phyloP scores from a whole-genome alignment of 768 basidiomycete species.

The Phlebiopsis flavidoalba region DNA sequence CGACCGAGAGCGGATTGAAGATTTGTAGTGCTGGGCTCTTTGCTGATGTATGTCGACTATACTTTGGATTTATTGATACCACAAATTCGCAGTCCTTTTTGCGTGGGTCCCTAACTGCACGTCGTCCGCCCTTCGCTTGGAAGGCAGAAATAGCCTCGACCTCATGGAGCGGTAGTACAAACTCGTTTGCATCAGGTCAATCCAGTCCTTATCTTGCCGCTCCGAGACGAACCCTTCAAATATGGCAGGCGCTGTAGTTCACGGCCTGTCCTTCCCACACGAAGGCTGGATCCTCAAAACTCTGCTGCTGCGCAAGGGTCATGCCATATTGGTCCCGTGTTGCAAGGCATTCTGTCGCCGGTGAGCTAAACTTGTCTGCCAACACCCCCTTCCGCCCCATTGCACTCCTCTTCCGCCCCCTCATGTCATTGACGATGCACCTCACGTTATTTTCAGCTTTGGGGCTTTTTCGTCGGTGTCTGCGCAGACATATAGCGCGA shows the following conservation, averaged over 20 bases:
- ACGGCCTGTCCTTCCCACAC: background rate
- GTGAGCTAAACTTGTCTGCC: background rate
- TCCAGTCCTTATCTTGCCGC: too few species aligned
- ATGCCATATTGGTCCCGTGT: background rate
- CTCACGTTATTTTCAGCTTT: background rate
- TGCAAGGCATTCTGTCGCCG: background rate
- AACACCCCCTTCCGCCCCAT: background rate
- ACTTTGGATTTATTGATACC: background rate
- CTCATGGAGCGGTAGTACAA: too few species aligned
- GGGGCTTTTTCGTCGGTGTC: slow-evolving; percentile 8
- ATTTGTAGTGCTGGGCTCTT: background rate
- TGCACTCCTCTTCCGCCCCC: background rate
- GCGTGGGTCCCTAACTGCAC: too few species aligned
- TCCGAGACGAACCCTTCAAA: background rate
- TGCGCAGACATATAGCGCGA: slow-evolving; percentile 36
- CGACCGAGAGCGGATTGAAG: background rate
- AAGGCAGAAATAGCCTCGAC: too few species aligned
- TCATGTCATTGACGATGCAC: background rate
- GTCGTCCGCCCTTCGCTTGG: too few species aligned
- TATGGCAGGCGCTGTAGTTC: background rate
- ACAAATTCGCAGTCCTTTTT: too few species aligned
- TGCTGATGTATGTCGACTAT: background rate
- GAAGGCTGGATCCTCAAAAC: too few species aligned
- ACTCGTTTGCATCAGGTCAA: too few species aligned
- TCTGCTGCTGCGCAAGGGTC: background rate